A percentile compares a stretch with the other conserved stretches of the same genome.
phyloP scores from a whole-genome alignment of 257 asterid species.

The Leptodermis oblonga region DNA sequence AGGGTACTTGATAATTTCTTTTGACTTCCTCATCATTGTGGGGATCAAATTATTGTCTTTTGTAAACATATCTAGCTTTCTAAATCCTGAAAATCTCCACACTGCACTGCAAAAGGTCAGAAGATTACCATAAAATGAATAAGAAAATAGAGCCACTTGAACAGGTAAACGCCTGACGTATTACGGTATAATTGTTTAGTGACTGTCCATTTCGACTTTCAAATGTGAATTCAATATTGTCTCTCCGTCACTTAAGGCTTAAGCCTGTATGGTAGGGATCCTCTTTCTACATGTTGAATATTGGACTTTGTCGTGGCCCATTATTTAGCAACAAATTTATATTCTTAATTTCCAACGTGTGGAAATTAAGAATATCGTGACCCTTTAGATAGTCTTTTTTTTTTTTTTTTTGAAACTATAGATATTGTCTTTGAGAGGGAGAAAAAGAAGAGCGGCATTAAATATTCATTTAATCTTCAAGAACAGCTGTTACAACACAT shows the following conservation, averaged over 20 bases:
- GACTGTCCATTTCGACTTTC: conserved; percentile 16
- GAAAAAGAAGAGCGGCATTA: not conserved
- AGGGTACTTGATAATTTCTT: too few relatives aligned
- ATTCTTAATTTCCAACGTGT: conserved; percentile 12
- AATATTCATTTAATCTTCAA: not conserved
- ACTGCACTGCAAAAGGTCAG: not conserved
- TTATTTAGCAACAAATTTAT: conserved; percentile 22
- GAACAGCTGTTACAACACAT: not conserved
- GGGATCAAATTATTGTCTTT: conserved; percentile 24
- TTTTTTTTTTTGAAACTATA: too few relatives aligned
- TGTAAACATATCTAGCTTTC: not conserved
- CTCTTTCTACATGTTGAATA: conserved; percentile 16
- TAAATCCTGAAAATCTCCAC: not conserved
- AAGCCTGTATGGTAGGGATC: conserved; percentile 12
- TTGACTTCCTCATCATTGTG: conserved; percentile 18
- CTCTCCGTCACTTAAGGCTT: conserved; percentile 5
- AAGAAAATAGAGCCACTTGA: not conserved
- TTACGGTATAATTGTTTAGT: not conserved
- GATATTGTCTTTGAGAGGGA: not conserved
- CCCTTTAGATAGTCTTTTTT: too few relatives aligned
- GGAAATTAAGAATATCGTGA: conserved; percentile 12
- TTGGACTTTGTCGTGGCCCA: conserved; percentile 24
- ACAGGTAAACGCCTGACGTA: not conserved
- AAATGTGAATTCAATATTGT: conserved; percentile 11
- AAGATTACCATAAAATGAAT: not conserved